These are phyloP conservation scores for Apiospora rasikravindrae DNA, from an alignment of 2,329 filamentous ascomycete species.

Conservation along the genomic window DNA sequence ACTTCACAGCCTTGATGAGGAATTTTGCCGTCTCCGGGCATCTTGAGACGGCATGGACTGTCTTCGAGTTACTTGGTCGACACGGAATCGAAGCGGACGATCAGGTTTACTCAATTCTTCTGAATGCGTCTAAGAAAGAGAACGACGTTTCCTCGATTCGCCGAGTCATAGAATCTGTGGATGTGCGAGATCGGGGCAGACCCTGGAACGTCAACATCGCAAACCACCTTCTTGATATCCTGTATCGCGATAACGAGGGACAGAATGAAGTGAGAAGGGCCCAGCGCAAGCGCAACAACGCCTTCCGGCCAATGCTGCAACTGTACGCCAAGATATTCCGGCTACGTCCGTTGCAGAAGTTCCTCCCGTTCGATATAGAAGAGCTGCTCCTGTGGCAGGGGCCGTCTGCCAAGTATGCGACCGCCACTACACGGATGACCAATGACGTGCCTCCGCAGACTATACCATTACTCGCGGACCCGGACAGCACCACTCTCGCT, in stretches of 20 bases:
- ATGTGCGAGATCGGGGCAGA: conserved; percentile 50
- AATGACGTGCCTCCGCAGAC: conserved; percentile 28
- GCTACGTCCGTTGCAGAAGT: conserved; percentile 48
- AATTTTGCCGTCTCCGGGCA: conserved; percentile 73
- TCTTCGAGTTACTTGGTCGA: conserved; percentile 67
- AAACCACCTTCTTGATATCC: conserved; percentile 58
- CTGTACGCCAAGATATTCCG: conserved; percentile 56
- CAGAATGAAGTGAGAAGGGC: conserved; percentile 34
- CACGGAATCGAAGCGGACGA: conserved; percentile 67
- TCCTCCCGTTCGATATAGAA: conserved; percentile 36
- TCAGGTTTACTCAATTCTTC: conserved; percentile 71
- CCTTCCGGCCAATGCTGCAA: conserved; percentile 53
- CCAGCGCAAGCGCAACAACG: conserved; percentile 43
- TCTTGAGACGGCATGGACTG: conserved; percentile 64
- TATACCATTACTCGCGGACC: conserved; percentile 31
- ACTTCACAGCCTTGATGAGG: conserved; percentile 71
- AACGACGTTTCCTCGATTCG: conserved; percentile 60
- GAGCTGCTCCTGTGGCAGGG: conserved; percentile 26
- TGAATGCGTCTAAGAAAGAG: conserved; percentile 70
- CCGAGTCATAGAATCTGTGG: conserved; percentile 52
- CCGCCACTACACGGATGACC: conserved; percentile 25
- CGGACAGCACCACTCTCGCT: conserved; percentile 33
- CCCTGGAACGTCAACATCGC: conserved; percentile 54
- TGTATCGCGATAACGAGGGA: conserved; percentile 51
- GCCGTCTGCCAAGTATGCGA: conserved; percentile 24